Base-by-base conservation (phyloP, 2,329 filamentous ascomycete species). In the Calonectria hawksworthii region DNA sequence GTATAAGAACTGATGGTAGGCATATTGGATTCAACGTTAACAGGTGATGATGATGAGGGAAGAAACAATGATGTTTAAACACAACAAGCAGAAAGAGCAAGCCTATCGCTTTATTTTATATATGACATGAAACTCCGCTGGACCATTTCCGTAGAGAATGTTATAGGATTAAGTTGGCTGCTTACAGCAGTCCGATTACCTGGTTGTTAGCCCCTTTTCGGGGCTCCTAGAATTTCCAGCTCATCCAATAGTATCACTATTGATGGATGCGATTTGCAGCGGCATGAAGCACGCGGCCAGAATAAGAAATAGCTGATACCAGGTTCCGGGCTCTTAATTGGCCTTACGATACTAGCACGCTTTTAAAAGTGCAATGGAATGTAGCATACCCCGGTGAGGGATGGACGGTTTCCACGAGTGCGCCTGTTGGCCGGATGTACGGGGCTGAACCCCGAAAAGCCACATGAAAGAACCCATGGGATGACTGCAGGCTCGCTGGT, bases 341-440 rank as follows among this genome's bases (percentile, higher is more conserved):
- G 32, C 16, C 41, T 18, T 26, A 16, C 44, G 50, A 66, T 66
- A 28, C 30, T 28, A 44, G 23, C 26, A n/a, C n/a, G 18, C 30
- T 32, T 61, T 70, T 30, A 38, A 47, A 32, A 32, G 28, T 67
- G 41, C 61, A 67, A n/a, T 34, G 51, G 56, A 56, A 63, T 8
- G 36, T 30, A 23, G 13, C 50, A 32, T 64, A 16, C 41, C 21
- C 36, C 41, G 18, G 30, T 26, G 23, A 51, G 23, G n/a, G 51
- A 54, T 28, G 51, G 44, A 59, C 61, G 61, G 61, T 26, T 7
- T 38, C 59, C 32, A n/a, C 36, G 30, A 67, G 44, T 67, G 13
- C 23, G n/a, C 30, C 30, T 51, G 59, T 61, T 66, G 50, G 59
- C 30, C 30, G 14, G 38, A 30, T 34, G 36, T 21, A 38, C 11